These are phyloP conservation scores for Candida mesenterica DNA, from an alignment of 1,139 yeast species.

Conservation along the genomic window DNA sequence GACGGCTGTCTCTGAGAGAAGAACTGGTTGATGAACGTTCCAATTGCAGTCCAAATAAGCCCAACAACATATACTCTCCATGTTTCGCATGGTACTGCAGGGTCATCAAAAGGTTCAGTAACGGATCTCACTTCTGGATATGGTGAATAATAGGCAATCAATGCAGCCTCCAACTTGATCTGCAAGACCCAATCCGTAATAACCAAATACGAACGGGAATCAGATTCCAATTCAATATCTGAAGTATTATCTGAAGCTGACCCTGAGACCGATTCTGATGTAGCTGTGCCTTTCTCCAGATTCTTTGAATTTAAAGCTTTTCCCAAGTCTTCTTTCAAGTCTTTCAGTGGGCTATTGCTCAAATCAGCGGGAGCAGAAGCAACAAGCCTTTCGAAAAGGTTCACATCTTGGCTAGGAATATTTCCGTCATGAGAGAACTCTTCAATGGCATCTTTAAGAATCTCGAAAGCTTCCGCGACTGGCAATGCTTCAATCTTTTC, in stretches of 20 bases:
- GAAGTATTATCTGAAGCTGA: no score
- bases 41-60: slow-evolving; percentile 53
- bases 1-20: slow-evolving; percentile 56
- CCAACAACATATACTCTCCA: slow-evolving; percentile 57
- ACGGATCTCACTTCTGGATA: slow-evolving; percentile 66
- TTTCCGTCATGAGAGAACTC: slow-evolving; percentile 26
- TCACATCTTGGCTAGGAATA: slow-evolving; percentile 17
- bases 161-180: slow-evolving; percentile 17
- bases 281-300: not conserved
- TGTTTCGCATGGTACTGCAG: slow-evolving; percentile 50
- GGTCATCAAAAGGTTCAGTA: slow-evolving; percentile 53
- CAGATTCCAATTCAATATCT: slow-evolving; percentile 4
- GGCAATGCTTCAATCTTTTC: slow-evolving; percentile 20
- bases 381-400: slow-evolving; percentile 13
- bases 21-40: slow-evolving; percentile 57
- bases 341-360: not conserved
- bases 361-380: slow-evolving; percentile 6
- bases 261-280: no score
- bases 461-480: slow-evolving; percentile 17
- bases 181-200: slow-evolving; percentile 17
- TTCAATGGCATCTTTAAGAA: slow-evolving; percentile 17
- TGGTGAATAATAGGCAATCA: slow-evolving; percentile 55
- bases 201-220: not conserved
- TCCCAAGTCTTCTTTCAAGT: slow-evolving; percentile 3
- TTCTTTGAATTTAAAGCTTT: slow-evolving; percentile 2